These are phyloP conservation scores for Coniochaeta prunicola DNA, from an alignment of 2,329 filamentous ascomycete species.

Conservation along the genomic window DNA sequence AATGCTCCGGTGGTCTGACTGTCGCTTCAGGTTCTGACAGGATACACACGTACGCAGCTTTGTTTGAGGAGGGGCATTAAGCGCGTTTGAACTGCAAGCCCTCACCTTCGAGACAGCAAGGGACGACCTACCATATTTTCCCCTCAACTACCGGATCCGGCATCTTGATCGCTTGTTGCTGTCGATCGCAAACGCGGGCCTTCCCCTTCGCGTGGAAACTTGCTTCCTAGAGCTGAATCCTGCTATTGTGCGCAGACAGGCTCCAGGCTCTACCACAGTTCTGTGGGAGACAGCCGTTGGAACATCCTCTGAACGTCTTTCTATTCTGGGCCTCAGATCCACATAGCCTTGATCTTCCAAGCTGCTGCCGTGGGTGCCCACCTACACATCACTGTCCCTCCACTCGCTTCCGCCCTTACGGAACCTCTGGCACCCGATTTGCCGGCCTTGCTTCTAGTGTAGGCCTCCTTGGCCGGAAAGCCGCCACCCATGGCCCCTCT, in stretches of 20 bases:
- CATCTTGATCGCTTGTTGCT: neutral
- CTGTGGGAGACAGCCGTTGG: neutral
- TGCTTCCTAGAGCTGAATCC: neutral
- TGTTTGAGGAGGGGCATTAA: neutral
- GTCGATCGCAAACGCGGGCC: neutral
- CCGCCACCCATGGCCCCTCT: slow-evolving; percentile 1
- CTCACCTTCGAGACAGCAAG: neutral
- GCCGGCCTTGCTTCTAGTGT: neutral
- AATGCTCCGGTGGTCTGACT: neutral
- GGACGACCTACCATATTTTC: slow-evolving; percentile 1
- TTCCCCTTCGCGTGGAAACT: neutral
- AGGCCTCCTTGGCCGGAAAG: neutral
- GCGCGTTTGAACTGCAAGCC: neutral
- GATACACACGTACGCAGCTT: neutral
- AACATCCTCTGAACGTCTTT: neutral
- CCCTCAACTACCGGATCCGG: neutral
- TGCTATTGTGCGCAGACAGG: neutral
- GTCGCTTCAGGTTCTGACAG: neutral
- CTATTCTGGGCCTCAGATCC: neutral
- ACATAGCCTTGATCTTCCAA: neutral
- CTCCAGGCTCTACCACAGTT: neutral
- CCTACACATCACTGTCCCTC: neutral
- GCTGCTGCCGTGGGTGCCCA: neutral
- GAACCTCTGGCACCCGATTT: neutral
- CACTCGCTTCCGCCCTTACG: neutral